Percentiles rank a stretch among this genome's conserved stretches.
Conservation (phyloP, 129 eudicot species). For the Flaveria bidentis region DNA sequence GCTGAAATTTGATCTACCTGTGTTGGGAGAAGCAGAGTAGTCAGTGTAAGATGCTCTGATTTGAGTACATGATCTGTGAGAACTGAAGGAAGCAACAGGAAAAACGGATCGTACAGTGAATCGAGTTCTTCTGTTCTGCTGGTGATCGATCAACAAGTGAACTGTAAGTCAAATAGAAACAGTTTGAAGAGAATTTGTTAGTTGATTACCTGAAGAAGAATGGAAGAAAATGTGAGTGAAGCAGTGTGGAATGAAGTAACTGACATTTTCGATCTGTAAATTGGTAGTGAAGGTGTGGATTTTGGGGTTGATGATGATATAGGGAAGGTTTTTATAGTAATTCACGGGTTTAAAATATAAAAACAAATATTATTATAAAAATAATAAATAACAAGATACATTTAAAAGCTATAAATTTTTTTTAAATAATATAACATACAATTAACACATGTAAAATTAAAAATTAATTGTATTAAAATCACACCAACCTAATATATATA, state of each 20-base stretch:
- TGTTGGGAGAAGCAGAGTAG: constrained; percentile 69
- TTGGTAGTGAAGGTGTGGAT: constrained; percentile 19
- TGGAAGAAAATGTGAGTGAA: constrained; percentile 58
- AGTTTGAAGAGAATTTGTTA: constrained; percentile 8
- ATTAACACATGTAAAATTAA: too few species aligned
- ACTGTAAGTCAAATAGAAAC: neutral
- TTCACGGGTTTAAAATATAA: too few species aligned
- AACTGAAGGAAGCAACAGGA: constrained; percentile 37
- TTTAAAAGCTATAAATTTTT: too few species aligned
- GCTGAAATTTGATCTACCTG: constrained; percentile 41
- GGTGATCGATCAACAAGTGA: neutral
- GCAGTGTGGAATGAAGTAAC: constrained; percentile 56
- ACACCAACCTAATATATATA: too few species aligned
- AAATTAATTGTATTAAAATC: too few species aligned
- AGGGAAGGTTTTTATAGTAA: neutral
- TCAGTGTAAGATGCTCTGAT: constrained; percentile 60
- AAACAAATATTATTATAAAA: too few species aligned
- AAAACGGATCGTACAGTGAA: constrained; percentile 41
- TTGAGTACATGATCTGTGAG: constrained; percentile 42
- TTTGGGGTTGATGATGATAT: constrained; percentile 18
- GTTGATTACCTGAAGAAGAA: constrained; percentile 55
- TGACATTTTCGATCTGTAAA: constrained; percentile 50
- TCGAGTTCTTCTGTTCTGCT: constrained; percentile 47
- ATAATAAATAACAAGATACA: too few species aligned
- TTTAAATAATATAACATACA: too few species aligned